These are phyloP conservation scores for Podospora sp. DNA, from an alignment of 495 filamentous ascomycete species.

Conservation along the genomic window DNA sequence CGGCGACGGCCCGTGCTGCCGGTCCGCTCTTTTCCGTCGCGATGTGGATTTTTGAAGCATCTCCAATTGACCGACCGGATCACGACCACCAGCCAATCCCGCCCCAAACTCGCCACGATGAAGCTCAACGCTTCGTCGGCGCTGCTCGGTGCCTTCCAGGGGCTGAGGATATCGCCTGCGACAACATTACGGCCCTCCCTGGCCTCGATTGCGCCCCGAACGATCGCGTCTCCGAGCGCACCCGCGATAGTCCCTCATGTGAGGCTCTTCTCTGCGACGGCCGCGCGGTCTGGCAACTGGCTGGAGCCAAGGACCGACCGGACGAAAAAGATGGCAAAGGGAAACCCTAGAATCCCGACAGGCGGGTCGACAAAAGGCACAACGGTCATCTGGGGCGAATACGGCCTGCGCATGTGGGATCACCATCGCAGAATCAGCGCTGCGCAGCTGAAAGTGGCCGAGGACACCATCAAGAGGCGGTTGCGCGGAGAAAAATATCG, in stretches of 20 bases:
- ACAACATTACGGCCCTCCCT: slow-evolving; percentile 36
- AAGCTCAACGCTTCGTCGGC: slow-evolving; percentile 41
- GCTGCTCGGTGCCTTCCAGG: slow-evolving; percentile 47
- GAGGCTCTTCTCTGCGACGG: slow-evolving; percentile 75
- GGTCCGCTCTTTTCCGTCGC: slow-evolving; percentile 1
- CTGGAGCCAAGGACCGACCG: slow-evolving; percentile 75
- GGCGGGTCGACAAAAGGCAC: slow-evolving; percentile 91
- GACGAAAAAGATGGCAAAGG: slow-evolving; percentile 85
- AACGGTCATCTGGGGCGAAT: slow-evolving; percentile 95
- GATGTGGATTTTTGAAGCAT: slow-evolving; percentile 21
- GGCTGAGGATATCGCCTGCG: slow-evolving; percentile 43
- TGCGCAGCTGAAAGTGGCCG: slow-evolving; percentile 81
- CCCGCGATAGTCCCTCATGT: slow-evolving; percentile 35
- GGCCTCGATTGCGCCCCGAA: slow-evolving; percentile 28
- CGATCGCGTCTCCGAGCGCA: slow-evolving; percentile 13
- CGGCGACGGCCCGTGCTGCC: slow-evolving; percentile 1
- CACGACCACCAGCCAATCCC: slow-evolving; percentile 11
- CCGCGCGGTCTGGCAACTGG: slow-evolving; percentile 66
- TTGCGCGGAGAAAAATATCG: slow-evolving; percentile 90
- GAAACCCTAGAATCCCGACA: slow-evolving; percentile 81
- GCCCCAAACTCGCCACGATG: slow-evolving; percentile 38
- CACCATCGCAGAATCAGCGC: slow-evolving; percentile 90
- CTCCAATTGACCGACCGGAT: slow-evolving; percentile 4
- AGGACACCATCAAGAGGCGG: slow-evolving; percentile 86
- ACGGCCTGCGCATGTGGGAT: slow-evolving; percentile 89